Percentiles rank a stretch among this genome's conserved stretches.
Evolutionary conservation across 2,329 filamentous ascomycete genomes (phyloP).

Genomic region (Botrytis squamosa): DNA sequence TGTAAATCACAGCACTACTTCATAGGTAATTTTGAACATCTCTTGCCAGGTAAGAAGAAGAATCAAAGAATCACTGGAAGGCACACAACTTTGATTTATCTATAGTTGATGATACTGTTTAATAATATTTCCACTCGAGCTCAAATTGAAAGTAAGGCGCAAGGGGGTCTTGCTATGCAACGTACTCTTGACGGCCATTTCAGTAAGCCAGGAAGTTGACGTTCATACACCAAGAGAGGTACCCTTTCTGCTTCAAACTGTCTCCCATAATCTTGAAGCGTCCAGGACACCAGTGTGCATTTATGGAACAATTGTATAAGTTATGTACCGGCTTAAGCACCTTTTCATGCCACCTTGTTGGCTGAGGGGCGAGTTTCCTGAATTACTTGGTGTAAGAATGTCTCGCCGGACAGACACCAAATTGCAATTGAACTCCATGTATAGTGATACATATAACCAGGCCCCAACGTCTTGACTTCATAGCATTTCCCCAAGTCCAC

Average conservation of each 20-base stretch:
- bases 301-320: not conserved
- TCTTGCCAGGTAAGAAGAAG: not conserved
- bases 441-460: conserved; percentile 8
- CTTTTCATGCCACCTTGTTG: not conserved
- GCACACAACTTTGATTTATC: not conserved
- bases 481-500: not conserved
- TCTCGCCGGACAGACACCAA: conserved; percentile 15
- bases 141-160: not conserved
- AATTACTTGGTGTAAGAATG: conserved; percentile 16
- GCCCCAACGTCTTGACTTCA: conserved; percentile 7
- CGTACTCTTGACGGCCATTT: not conserved
- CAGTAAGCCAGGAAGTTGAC: not conserved
- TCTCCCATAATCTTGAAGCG: not conserved
- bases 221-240: not conserved
- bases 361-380: conserved; percentile 7
- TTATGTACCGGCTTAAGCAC: not conserved
- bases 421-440: conserved; percentile 12
- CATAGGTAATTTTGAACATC: not conserved
- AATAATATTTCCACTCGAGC: not conserved
- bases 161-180: not conserved
- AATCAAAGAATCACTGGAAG: not conserved
- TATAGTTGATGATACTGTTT: not conserved
- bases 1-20: not conserved
- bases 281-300: not conserved
- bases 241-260: not conserved